A percentile compares a stretch with the other conserved stretches of the same genome.
These are phyloP conservation scores for Suillus placidus DNA, from an alignment of 768 basidiomycete species.

Conservation along the genomic window DNA sequence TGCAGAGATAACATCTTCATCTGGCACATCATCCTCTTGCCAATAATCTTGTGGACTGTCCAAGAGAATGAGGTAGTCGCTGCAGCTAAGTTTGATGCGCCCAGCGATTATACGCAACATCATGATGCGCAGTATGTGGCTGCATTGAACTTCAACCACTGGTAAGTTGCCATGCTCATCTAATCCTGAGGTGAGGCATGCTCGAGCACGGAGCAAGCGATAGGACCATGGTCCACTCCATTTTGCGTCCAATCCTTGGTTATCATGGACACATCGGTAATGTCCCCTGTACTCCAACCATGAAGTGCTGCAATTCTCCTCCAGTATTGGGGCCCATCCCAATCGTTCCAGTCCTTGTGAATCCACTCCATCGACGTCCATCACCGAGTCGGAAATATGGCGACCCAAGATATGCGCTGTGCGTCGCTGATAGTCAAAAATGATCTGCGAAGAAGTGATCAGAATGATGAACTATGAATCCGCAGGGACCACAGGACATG, in stretches of 20 bases:
- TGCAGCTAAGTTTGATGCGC: too few species aligned
- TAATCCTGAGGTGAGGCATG: not conserved
- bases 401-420: not conserved
- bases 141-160: rapidly evolving
- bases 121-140: not conserved
- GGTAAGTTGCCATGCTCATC: not conserved
- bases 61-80: too few species aligned
- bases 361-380: not conserved
- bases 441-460: not conserved
- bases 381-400: not conserved
- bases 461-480: not conserved
- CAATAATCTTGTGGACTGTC: too few species aligned
- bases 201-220: not conserved
- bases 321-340: not conserved
- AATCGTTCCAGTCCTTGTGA: not conserved
- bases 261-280: not conserved
- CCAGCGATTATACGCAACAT: not conserved
- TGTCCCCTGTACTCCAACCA: not conserved
- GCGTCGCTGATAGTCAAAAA: not conserved
- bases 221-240: not conserved
- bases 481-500: not conserved
- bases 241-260: not conserved
- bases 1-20: rapidly evolving
- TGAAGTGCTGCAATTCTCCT: not conserved
- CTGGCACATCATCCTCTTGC: not conserved